These are phyloP conservation scores for Ottelia alismoides DNA, from an alignment of 106 monocot genomes.

Conservation along the genomic window DNA sequence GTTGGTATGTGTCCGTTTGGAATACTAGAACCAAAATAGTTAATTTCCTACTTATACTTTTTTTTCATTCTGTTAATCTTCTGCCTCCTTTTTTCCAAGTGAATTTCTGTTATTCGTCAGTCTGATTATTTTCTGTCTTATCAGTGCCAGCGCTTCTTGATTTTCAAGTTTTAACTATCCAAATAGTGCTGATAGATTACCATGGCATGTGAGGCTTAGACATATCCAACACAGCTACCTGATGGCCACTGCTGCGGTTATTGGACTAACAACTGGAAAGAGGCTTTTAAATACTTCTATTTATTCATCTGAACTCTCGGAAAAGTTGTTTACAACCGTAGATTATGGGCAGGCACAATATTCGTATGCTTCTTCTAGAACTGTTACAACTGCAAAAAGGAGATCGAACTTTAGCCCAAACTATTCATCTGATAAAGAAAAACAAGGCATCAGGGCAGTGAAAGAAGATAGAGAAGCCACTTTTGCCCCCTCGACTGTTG, in stretches of 20 bases:
- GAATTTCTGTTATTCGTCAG: too few relatives aligned
- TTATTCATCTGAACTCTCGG: slow-evolving; percentile 49
- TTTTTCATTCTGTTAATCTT: too few relatives aligned
- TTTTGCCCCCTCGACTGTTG: slow-evolving; percentile 17
- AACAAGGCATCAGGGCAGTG: slow-evolving; percentile 37
- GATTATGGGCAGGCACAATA: slow-evolving; percentile 31
- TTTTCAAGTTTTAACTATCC: too few relatives aligned
- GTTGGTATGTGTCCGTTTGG: too few relatives aligned
- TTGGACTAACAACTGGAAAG: slow-evolving; percentile 68
- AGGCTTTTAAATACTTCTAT: slow-evolving; percentile 63
- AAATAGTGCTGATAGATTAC: too few relatives aligned
- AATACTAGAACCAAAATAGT: too few relatives aligned
- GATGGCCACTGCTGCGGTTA: slow-evolving; percentile 70
- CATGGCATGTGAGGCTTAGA: too few relatives aligned
- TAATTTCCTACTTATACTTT: too few relatives aligned
- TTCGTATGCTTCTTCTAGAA: slow-evolving; percentile 17
- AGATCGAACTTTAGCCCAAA: slow-evolving; percentile 33
- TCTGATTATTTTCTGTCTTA: too few relatives aligned
- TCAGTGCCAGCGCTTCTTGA: too few relatives aligned
- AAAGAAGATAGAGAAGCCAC: slow-evolving; percentile 32
- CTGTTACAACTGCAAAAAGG: slow-evolving; percentile 28
- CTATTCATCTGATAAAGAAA: slow-evolving; percentile 24
- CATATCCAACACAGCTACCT: too few relatives aligned
- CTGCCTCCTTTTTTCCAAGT: too few relatives aligned
- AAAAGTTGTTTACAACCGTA: slow-evolving; percentile 29